Base-by-base conservation (phyloP, 371 early-diverging fungal species). In the Rhizomucor pusillus region DNA sequence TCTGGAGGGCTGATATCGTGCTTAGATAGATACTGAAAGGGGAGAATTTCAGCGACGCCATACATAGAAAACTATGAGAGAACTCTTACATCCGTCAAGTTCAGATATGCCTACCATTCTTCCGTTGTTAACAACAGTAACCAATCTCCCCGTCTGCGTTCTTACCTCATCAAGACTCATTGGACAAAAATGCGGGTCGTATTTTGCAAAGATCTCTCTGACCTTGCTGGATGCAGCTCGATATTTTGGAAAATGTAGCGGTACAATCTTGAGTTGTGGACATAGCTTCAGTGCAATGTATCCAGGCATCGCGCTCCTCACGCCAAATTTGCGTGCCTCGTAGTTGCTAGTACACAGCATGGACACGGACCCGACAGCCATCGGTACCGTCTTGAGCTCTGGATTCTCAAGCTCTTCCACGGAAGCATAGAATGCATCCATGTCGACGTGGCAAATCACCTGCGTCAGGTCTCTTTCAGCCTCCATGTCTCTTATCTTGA, bases 311-410 rank as follows among this genome's bases (percentile, higher is more conserved):
- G 80, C 90, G 37, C 83, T 80, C 0, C 89, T 72, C 11, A 87
- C 85, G 18, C 90, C 90, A 57, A 60, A 87, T 52, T 82, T 71
- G 18, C 77, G 62, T 39, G 84, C 87, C 12, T 66, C 67, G 64
- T 89, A 90, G 61, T 89, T 90, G 29, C 89, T 86, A 5, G 90
- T 89, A 23, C 73, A 73, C 5, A 90, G 52, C 80, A 89, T 87
- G 2, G 67, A 57, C 47, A 67, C 62, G 6, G 68, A 72, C 16
- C 90, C 90, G 16, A 90, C 90, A 7, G 85, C 90, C 84, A 89
- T 84, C 2, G 90, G 89, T 25, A 77, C 65, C 6, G 52, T 55
- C 33, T 71, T 76, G n/a, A 84, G 37, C 13, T 62, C 71, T 0
- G 88, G 86, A 2, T 78, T 57, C 34, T 84, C 85, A 3, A 85